Percentiles rank a stretch among this genome's conserved stretches.
Conservation (phyloP, 2,329 filamentous ascomycete genomes). For the Ambrosiella beaveri region DNA sequence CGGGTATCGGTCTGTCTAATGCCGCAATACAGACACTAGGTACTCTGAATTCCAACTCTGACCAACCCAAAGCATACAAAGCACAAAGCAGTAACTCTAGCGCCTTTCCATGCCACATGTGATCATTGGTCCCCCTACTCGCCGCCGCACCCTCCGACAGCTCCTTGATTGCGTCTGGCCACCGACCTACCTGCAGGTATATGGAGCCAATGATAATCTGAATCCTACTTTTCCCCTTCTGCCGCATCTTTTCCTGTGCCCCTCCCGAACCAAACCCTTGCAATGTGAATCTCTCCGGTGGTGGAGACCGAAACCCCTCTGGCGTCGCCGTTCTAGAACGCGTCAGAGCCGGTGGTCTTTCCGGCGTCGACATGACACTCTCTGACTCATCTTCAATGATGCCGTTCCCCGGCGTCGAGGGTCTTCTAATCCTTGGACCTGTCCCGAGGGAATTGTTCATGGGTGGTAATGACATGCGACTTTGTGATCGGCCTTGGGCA, state of each 20-base stretch:
- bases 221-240: constrained; percentile 64
- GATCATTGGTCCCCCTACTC: constrained; percentile 67
- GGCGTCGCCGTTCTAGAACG: constrained; percentile 23
- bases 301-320: constrained; percentile 32
- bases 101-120: constrained; percentile 94
- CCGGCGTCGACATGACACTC: constrained; percentile 28
- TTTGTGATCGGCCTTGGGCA: constrained; percentile 34
- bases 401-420: constrained; percentile 32
- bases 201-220: constrained; percentile 68
- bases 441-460: constrained; percentile 26
- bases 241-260: constrained; percentile 58
- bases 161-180: constrained; percentile 74
- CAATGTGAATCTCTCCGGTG: constrained; percentile 41
- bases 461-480: constrained; percentile 72
- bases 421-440: constrained; percentile 29
- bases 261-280: constrained; percentile 57
- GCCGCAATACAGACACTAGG: constrained; percentile 36
- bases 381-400: constrained; percentile 21
- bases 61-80: constrained; percentile 70
- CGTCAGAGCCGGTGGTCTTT: constrained; percentile 9
- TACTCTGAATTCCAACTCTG: constrained; percentile 68
- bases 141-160: constrained; percentile 63
- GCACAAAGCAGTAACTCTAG: constrained; percentile 74
- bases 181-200: constrained; percentile 76
- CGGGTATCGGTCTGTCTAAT: constrained; percentile 30